Evolutionary conservation across 345 rosid genomes (phyloP).

Genomic region (Populus pruinosa): DNA sequence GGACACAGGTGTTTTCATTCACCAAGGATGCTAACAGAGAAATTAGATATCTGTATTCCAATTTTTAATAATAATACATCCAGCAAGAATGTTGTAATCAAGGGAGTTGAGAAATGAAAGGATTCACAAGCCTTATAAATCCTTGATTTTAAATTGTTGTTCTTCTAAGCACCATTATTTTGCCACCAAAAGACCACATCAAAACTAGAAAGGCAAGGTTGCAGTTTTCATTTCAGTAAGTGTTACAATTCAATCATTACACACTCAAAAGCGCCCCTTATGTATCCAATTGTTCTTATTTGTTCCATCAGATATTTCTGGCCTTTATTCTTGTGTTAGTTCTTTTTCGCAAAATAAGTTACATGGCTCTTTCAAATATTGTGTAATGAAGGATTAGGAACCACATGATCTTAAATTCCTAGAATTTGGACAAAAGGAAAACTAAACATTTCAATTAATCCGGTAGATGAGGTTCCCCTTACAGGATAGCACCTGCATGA

Average conservation of each 20-base stretch:
- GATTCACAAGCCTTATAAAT: background rate
- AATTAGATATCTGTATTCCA: background rate
- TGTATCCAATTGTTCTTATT: background rate
- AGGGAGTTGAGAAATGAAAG: background rate
- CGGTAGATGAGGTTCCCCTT: background rate
- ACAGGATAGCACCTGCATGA: background rate
- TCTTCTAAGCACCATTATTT: background rate
- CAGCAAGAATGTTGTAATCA: background rate
- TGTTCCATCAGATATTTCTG: background rate
- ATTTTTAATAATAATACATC: background rate
- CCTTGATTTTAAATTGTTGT: background rate
- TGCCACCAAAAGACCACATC: background rate
- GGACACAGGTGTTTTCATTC: background rate
- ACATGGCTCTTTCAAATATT: background rate
- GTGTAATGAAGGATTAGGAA: background rate
- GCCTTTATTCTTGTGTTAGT: background rate
- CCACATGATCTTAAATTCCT: background rate
- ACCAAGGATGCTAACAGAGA: background rate
- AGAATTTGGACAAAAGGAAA: background rate
- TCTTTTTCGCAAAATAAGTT: background rate
- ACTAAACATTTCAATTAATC: background rate
- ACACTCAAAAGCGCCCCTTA: background rate
- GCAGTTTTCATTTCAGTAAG: background rate
- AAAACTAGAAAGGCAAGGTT: background rate
- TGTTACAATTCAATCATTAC: background rate